Conservation (phyloP, 805 yeast species). For the baker's yeast (Saccharomyces cerevisiae) region DNA sequence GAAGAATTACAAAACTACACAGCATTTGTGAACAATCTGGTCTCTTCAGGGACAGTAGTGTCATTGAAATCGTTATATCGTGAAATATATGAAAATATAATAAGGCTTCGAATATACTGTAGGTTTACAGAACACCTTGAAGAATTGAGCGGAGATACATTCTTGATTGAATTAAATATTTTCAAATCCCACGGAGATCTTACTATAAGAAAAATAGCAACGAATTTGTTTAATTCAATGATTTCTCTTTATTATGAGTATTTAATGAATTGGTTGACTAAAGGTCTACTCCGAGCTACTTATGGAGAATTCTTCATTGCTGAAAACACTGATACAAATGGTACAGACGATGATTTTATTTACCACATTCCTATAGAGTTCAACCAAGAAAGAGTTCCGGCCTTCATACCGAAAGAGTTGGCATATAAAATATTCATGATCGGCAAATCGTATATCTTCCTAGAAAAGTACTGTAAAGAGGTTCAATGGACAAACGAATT, state of each 20-base stretch:
- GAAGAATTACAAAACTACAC: conserved; percentile 37
- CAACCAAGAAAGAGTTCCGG: conserved; percentile 30
- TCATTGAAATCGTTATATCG: conserved; percentile 26
- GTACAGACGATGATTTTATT: conserved; percentile 5
- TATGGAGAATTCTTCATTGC: conserved; percentile 56
- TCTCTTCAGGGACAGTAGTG: conserved; percentile 30
- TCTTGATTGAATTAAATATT: conserved; percentile 45
- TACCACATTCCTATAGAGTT: conserved; percentile 8
- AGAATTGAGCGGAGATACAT: conserved; percentile 37
- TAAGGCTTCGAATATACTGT: conserved; percentile 50
- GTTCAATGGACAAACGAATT: conserved; percentile 51
- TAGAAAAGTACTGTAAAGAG: conserved; percentile 60
- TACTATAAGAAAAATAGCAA: conserved; percentile 37
- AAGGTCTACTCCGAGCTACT: conserved; percentile 52
- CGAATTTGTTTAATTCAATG: conserved; percentile 37
- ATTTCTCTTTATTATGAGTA: conserved; percentile 54
- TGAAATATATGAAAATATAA: conserved; percentile 42
- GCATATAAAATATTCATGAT: conserved; percentile 48
- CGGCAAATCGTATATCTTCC: conserved; percentile 64
- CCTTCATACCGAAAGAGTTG: conserved; percentile 31
- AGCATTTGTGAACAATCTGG: conserved; percentile 36
- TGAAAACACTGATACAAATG: conserved; percentile 4
- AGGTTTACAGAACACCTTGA: conserved; percentile 34
- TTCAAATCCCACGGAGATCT: conserved; percentile 59
- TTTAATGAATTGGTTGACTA: conserved; percentile 56